Evolutionary conservation across 2,329 filamentous ascomycete species (phyloP), one percentile per base, ranked within the genome.

Genomic region (Zymoseptoria tritici): DNA sequence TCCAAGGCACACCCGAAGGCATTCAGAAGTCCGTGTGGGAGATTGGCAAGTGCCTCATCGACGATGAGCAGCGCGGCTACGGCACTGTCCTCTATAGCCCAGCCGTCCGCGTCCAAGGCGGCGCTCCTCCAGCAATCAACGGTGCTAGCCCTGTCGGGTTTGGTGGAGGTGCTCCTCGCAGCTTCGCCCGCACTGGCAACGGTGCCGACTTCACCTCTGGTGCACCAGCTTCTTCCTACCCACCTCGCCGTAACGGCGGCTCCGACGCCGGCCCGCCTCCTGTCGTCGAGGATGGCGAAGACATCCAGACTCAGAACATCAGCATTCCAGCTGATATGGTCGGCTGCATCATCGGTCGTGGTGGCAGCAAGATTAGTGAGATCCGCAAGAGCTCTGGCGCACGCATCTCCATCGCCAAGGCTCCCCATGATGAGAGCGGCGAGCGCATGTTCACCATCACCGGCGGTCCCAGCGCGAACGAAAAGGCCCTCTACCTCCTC

Each of bases 401-500:
- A 63, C 89, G 93, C 71, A 99, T 99, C 78, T 97, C 92, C 52
- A 97, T 97, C 75, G 93, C 93, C 69, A 97, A 97, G 82, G 88
- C 92, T 53, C 91, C 94, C 59, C 94, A 99, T 72, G 94, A 99
- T 70, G 94, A 97, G 68, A 95, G 91, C 62, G 94, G 94, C 67
- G 94, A 99, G 83, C 88, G 94, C 71, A 99, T 99, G 94, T 99
- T 99, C 80, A 99, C 94, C 72, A 99, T 99, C 74, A 97, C 96
- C 84, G 94, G 94, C 67, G 95, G 90, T 62, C 87, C 90, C 62
- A 88, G 88, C 78, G 91, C 91, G 65, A 99, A 99, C 71, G 94
- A 99, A 78, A 93, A 91, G 68, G 94, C 94, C 4, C 82, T 99
- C 26, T 97, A 96, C 77, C 86, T 99, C 57, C 82, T 99, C 64